These are phyloP conservation scores for Diaporthe helianthi DNA, from an alignment of 2,329 filamentous ascomycete genomes.

Conservation along the genomic window DNA sequence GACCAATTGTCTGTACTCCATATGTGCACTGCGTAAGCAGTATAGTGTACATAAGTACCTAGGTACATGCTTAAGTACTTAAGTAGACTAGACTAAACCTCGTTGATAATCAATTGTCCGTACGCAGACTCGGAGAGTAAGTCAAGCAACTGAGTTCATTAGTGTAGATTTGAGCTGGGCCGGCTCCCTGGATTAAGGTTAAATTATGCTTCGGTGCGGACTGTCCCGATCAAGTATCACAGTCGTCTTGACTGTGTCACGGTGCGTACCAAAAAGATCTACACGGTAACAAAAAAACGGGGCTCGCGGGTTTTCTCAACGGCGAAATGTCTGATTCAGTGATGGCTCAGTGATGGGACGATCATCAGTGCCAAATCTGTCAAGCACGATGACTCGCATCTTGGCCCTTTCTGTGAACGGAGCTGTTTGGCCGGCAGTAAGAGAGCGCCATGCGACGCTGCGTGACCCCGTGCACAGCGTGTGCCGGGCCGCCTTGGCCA, in stretches of 20 bases:
- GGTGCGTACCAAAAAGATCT: too few species aligned
- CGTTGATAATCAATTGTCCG: too few species aligned
- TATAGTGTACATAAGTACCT: too few species aligned
- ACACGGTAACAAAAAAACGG: too few species aligned
- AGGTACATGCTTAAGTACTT: too few species aligned
- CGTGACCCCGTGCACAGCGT: neutral
- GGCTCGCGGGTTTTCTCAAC: neutral
- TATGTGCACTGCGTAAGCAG: too few species aligned
- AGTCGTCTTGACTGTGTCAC: neutral
- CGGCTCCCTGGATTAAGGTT: neutral
- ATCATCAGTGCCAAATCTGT: neutral
- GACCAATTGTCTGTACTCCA: too few species aligned
- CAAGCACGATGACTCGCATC: slow-evolving; percentile 14
- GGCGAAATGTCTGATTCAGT: too few species aligned
- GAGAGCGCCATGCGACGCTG: slow-evolving; percentile 11
- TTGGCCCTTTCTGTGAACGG: slow-evolving; percentile 20
- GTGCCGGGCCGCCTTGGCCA: slow-evolving; percentile 16
- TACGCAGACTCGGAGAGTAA: too few species aligned
- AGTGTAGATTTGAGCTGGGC: neutral
- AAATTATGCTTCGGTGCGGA: neutral
- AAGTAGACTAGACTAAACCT: too few species aligned
- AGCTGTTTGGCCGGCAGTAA: slow-evolving; percentile 7
- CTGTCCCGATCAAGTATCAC: neutral
- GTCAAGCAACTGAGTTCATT: too few species aligned
- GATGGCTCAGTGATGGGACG: neutral